Conservation (phyloP, 768 basidiomycete genomes). For the Auricularia auricula-judae region DNA sequence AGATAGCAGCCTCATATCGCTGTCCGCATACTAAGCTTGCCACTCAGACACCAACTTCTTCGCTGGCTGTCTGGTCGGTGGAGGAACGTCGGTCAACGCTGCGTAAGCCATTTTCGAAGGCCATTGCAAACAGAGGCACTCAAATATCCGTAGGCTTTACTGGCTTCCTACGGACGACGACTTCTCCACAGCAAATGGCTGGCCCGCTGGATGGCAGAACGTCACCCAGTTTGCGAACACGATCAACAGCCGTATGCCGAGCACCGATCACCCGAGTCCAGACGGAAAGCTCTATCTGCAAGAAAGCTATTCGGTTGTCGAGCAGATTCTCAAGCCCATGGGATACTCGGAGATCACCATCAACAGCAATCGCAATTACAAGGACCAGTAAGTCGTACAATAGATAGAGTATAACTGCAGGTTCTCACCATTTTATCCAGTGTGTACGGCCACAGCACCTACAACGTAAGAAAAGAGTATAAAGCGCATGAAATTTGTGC, state of each 20-base stretch:
- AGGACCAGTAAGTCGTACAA: conserved; percentile 29
- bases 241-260: conserved; percentile 39
- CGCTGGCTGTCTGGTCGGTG: conserved; percentile 54
- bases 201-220: conserved; percentile 44
- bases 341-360: conserved; percentile 44
- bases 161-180: conserved; percentile 44
- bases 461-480: conserved; percentile 17
- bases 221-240: conserved; percentile 39
- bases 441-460: conserved; percentile 43
- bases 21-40: background rate
- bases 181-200: conserved; percentile 39
- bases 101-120: conserved; percentile 27
- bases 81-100: conserved; percentile 54
- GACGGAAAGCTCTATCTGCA: conserved; percentile 50
- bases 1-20: background rate
- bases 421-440: no score
- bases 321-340: conserved; percentile 32
- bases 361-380: conserved; percentile 43
- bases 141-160: conserved; percentile 27
- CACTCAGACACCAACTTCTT: conserved; percentile 44
- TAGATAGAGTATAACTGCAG: no score
- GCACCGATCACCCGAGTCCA: conserved; percentile 46
- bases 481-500: background rate
- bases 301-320: conserved; percentile 34
- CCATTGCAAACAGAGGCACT: background rate